Conservation (phyloP, 148 eudicot genomes). For the Arctostaphylos glauca region DNA sequence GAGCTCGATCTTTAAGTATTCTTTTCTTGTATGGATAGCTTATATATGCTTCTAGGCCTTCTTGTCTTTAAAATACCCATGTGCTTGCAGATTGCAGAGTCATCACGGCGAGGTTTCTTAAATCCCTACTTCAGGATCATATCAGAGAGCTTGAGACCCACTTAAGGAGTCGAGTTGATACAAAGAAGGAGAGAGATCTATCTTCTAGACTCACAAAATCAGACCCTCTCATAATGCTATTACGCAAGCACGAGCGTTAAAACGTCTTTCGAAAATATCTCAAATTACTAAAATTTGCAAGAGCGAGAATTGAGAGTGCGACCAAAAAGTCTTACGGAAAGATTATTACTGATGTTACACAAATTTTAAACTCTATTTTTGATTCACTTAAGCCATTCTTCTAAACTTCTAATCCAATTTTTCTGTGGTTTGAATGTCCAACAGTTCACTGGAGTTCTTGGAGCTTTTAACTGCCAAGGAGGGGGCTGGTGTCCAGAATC, state of each 20-base stretch:
- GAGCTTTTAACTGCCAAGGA: slow-evolving; percentile 25
- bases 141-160: neutral
- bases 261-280: no score
- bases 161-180: neutral
- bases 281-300: no score
- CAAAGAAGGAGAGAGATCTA: no score
- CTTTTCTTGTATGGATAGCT: no score
- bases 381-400: neutral
- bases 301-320: no score
- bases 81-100: slow-evolving; percentile 5
- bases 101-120: neutral
- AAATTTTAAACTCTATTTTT: neutral
- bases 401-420: neutral
- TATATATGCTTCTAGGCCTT: neutral
- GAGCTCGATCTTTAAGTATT: no score
- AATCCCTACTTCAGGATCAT: neutral
- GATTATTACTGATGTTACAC: no score
- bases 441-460: slow-evolving; percentile 23
- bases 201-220: no score
- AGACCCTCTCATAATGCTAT: no score
- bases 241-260: no score
- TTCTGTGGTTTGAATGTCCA: neutral
- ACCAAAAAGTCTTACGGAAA: no score
- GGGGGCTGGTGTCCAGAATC: slow-evolving; percentile 23
- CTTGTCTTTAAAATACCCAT: neutral